Percentiles rank a stretch among this genome's conserved stretches.
Evolutionary conservation across 345 rosid genomes (phyloP).

Genomic region (Camelina hispida): DNA sequence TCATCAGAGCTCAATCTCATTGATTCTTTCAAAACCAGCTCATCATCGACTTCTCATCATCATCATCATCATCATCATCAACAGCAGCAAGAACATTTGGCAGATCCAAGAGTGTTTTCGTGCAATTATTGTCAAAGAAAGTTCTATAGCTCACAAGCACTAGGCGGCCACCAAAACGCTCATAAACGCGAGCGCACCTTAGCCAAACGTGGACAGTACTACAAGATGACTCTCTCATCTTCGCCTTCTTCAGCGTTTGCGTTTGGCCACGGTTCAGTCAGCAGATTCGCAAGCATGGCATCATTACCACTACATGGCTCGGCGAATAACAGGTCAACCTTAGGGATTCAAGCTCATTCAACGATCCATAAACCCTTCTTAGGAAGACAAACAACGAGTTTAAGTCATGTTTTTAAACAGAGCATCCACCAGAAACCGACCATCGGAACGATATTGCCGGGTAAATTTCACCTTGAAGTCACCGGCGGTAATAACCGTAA

Average conservation of each 20-base stretch:
- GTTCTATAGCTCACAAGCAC: constrained; percentile 95
- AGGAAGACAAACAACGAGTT: constrained; percentile 42
- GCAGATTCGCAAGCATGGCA: constrained; percentile 64
- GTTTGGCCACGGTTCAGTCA: constrained; percentile 43
- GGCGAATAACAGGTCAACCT: constrained; percentile 48
- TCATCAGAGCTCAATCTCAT: constrained; percentile 59
- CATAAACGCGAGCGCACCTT: constrained; percentile 90
- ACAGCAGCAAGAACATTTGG: constrained; percentile 33
- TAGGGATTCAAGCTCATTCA: constrained; percentile 75
- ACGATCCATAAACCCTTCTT: constrained; percentile 61
- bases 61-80: background rate
- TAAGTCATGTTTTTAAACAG: constrained; percentile 54
- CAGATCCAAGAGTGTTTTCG: constrained; percentile 70
- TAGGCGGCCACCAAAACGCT: constrained; percentile 97
- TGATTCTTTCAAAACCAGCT: constrained; percentile 45
- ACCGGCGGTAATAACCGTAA: constrained; percentile 36
- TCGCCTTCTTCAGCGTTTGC: constrained; percentile 46
- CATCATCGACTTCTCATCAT: constrained; percentile 35
- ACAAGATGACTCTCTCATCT: constrained; percentile 39
- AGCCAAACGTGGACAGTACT: constrained; percentile 69
- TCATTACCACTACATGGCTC: constrained; percentile 80
- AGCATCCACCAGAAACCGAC: constrained; percentile 53
- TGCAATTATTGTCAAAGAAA: constrained; percentile 93
- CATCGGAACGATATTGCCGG: constrained; percentile 47
- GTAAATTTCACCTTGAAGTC: constrained; percentile 47